Conservation (phyloP, 2,329 filamentous ascomycete genomes). For the Leptographium flavum region DNA sequence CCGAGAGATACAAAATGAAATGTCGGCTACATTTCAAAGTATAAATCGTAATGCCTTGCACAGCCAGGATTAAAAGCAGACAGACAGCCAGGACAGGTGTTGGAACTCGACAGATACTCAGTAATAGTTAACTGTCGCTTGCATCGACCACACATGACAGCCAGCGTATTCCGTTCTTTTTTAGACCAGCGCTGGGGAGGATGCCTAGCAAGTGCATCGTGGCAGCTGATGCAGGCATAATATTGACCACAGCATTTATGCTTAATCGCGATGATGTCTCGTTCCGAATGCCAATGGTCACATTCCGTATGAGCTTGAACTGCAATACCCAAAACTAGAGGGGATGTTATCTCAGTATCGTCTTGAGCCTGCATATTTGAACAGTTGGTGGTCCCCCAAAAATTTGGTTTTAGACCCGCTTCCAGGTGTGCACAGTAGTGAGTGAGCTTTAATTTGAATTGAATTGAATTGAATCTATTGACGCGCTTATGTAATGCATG, state of each 20-base stretch:
- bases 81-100: slow-evolving; percentile 3
- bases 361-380: background rate
- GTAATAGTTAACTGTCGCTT: slow-evolving; percentile 3
- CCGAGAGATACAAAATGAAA: no score
- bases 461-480: no score
- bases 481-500: no score
- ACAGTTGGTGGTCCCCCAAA: no score
- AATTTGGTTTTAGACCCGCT: no score
- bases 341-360: background rate
- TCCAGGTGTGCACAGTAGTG: no score
- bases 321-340: slow-evolving; percentile 2
- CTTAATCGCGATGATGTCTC: slow-evolving; percentile 7
- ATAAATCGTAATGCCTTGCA: slow-evolving; percentile 5
- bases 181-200: slow-evolving; percentile 1
- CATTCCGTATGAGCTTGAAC: slow-evolving; percentile 3
- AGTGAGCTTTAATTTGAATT: no score
- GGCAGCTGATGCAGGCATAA: slow-evolving; percentile 9
- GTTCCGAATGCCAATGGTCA: slow-evolving; percentile 7
- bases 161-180: background rate
- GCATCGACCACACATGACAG: slow-evolving; percentile 5
- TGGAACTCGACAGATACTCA: slow-evolving; percentile 3
- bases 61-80: slow-evolving; percentile 6
- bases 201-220: slow-evolving; percentile 3
- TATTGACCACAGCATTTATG: slow-evolving; percentile 7
- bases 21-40: slow-evolving; percentile 7